A percentile compares a stretch with the other conserved stretches of the same genome.
These are phyloP conservation scores for Xylaria hypoxylon DNA, from an alignment of 2,329 filamentous ascomycete species.

Conservation along the genomic window DNA sequence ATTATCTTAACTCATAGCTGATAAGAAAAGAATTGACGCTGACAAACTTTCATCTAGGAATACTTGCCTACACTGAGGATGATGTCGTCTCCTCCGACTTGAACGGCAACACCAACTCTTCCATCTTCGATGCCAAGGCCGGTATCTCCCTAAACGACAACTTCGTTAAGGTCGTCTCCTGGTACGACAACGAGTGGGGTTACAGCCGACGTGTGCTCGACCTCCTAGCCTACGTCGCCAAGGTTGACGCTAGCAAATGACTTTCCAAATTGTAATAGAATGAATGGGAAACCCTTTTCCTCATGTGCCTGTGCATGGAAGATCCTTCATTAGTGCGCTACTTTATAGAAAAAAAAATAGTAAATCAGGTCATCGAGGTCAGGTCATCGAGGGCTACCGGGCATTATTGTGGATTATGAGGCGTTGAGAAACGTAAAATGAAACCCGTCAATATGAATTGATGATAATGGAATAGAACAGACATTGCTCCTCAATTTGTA, in stretches of 20 bases:
- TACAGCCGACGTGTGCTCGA: slow-evolving; percentile 96
- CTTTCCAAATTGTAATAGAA: slow-evolving; percentile 45
- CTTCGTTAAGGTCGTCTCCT: slow-evolving; percentile 98
- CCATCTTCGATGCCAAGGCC: slow-evolving; percentile 99
- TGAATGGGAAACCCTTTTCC: background rate
- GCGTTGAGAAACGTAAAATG: slow-evolving; percentile 30
- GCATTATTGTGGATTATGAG: slow-evolving; percentile 23
- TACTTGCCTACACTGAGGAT: slow-evolving; percentile 96
- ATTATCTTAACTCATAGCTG: background rate
- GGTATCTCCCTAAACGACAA: slow-evolving; percentile 98
- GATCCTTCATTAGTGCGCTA: slow-evolving; percentile 15
- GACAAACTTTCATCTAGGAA: slow-evolving; percentile 64
- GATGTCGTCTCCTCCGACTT: slow-evolving; percentile 94
- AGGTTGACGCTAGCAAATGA: slow-evolving; percentile 74
- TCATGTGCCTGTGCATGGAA: slow-evolving; percentile 8
- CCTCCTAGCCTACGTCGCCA: slow-evolving; percentile 81
- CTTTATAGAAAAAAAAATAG: slow-evolving; percentile 29
- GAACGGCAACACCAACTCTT: slow-evolving; percentile 92
- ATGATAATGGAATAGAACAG: slow-evolving; percentile 37
- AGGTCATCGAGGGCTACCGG: slow-evolving; percentile 14
- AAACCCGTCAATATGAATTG: slow-evolving; percentile 34
- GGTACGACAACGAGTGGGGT: slow-evolving; percentile 99
- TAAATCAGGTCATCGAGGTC: slow-evolving; percentile 20
- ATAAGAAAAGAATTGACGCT: slow-evolving; percentile 1
- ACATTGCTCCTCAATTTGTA: slow-evolving; percentile 4